phyloP scores from a whole-genome alignment of 2,329 filamentous ascomycete genomes.

The Septoria linicola region DNA sequence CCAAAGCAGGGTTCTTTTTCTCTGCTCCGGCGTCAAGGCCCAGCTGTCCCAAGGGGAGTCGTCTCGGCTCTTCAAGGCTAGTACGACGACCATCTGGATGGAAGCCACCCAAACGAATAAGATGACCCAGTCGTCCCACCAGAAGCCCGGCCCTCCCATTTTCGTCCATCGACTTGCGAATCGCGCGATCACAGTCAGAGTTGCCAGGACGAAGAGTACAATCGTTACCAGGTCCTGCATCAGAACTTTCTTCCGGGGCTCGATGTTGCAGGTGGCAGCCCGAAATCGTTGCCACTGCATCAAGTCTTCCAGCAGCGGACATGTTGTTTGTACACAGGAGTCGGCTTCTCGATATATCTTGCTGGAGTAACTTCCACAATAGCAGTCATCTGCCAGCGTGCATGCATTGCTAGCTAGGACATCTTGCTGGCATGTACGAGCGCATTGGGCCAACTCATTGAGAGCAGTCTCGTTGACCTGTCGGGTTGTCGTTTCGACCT shows the following conservation, averaged over 20 bases:
- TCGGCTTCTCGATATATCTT: background rate
- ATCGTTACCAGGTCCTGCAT: constrained; percentile 6
- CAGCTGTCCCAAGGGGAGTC: too few species aligned
- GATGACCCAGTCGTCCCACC: constrained; percentile 16
- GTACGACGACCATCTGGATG: constrained; percentile 8
- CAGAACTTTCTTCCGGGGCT: background rate
- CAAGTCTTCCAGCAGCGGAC: background rate
- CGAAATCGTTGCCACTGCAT: constrained; percentile 3
- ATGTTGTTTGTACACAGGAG: background rate
- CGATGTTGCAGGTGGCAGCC: constrained; percentile 1
- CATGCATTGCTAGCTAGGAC: background rate
- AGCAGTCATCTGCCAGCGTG: constrained; percentile 1
- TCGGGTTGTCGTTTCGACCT: background rate
- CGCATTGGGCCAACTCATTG: background rate
- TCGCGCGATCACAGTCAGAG: background rate
- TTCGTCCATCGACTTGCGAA: background rate
- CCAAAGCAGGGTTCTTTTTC: constrained; percentile 3
- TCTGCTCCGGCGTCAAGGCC: background rate
- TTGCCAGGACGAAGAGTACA: background rate
- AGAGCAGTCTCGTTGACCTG: constrained; percentile 1
- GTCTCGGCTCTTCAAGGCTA: background rate
- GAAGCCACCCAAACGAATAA: constrained; percentile 5
- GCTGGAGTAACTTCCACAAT: constrained; percentile 1
- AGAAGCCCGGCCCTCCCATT: constrained; percentile 1
- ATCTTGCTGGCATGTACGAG: constrained; percentile 5